Percentiles rank a stretch among this genome's conserved stretches.
phyloP scores from a whole-genome alignment of 768 basidiomycete genomes.

The Serendipita sp. region DNA sequence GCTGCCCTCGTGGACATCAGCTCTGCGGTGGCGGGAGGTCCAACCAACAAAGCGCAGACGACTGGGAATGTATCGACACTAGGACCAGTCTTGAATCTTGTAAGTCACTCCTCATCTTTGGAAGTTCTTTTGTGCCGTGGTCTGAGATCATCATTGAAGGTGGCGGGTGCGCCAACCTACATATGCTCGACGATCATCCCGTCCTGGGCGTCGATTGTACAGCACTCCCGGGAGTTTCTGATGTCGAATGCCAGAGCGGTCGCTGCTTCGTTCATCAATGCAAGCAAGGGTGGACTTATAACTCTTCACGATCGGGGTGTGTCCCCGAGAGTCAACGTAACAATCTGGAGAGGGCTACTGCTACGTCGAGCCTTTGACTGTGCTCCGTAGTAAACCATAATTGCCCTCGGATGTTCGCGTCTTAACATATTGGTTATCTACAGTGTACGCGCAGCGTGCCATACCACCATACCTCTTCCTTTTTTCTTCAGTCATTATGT shows the following conservation, averaged over 20 bases:
- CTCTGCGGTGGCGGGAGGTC: conserved; percentile 32
- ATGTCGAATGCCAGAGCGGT: conserved; percentile 33
- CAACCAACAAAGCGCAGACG: conserved; percentile 16
- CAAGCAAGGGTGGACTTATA: conserved; percentile 23
- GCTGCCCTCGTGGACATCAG: conserved; percentile 25
- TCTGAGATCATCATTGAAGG: conserved; percentile 22
- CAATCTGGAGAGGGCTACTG: too few relatives aligned
- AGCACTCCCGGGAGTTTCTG: conserved; percentile 30
- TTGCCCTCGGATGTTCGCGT: too few relatives aligned
- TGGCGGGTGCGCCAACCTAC: conserved; percentile 31
- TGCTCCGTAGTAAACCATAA: too few relatives aligned
- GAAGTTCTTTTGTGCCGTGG: neutral
- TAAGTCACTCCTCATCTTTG: conserved; percentile 22
- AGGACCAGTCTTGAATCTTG: conserved; percentile 37
- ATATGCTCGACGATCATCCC: conserved; percentile 15
- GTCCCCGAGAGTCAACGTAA: neutral
- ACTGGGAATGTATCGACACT: conserved; percentile 36
- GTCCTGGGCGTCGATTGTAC: conserved; percentile 35
- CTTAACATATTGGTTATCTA: too few relatives aligned
- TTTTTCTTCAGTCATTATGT: too few relatives aligned
- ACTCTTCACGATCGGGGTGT: neutral
- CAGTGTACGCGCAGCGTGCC: too few relatives aligned
- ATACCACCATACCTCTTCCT: too few relatives aligned
- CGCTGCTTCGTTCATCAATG: conserved; percentile 32
- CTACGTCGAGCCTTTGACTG: too few relatives aligned